Evolutionary conservation across 2,329 filamentous ascomycete genomes (phyloP).

Genomic region (Ambrosiella cleistominuta): DNA sequence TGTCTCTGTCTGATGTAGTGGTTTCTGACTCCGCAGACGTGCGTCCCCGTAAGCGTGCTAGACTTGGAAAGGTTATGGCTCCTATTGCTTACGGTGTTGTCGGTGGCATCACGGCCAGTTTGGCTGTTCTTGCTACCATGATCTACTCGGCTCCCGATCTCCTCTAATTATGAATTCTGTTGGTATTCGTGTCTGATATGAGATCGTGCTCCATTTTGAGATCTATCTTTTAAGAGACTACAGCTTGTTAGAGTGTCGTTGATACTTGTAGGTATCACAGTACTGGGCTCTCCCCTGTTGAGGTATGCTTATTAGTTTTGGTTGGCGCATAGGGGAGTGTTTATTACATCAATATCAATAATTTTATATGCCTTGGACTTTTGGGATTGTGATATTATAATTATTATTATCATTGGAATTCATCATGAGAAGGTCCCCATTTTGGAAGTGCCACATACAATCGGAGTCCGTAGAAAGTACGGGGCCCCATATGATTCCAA

Average conservation of each 20-base stretch:
- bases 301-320: background rate
- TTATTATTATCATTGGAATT: background rate
- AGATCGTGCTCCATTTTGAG: background rate
- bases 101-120: slow-evolving; percentile 21
- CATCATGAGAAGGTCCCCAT: background rate
- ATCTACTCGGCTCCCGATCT: slow-evolving; percentile 24
- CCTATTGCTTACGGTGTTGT: slow-evolving; percentile 6
- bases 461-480: background rate
- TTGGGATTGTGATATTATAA: background rate
- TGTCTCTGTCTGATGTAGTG: no score
- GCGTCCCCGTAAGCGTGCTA: slow-evolving; percentile 17
- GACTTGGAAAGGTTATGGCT: background rate
- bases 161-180: background rate
- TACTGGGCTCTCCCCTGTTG: background rate
- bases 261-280: background rate
- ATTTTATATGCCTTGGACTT: background rate
- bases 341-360: background rate
- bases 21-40: background rate
- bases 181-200: background rate
- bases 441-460: no score
- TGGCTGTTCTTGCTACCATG: slow-evolving; percentile 22
- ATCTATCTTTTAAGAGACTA: background rate
- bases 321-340: background rate
- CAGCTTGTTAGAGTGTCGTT: background rate
- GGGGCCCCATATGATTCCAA: background rate